Conservation (phyloP, 768 basidiomycete genomes). For the Rhizopogon roseolus region DNA sequence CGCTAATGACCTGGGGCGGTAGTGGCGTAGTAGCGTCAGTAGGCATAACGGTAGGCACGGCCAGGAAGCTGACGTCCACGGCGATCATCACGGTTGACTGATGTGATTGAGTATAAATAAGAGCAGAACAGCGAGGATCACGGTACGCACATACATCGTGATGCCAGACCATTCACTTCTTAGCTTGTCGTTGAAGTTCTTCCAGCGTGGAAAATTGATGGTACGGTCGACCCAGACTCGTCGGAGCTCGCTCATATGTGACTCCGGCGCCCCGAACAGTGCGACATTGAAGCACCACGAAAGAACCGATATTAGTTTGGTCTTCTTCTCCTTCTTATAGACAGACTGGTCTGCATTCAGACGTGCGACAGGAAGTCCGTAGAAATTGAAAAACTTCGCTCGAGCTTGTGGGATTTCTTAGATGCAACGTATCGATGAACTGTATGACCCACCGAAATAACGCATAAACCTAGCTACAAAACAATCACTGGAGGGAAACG, state of each 20-base stretch:
- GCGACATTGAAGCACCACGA: slow-evolving; percentile 12
- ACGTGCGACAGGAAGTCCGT: slow-evolving; percentile 43
- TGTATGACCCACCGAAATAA: slow-evolving; percentile 31
- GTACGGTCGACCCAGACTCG: slow-evolving; percentile 40
- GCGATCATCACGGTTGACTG: slow-evolving; percentile 46
- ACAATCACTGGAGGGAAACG: slow-evolving; percentile 14
- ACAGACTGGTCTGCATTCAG: slow-evolving; percentile 41
- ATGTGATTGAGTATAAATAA: neutral
- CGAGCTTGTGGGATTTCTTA: slow-evolving; percentile 17
- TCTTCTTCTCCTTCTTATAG: slow-evolving; percentile 6
- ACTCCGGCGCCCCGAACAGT: slow-evolving; percentile 41
- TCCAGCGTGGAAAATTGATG: slow-evolving; percentile 34
- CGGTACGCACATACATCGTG: slow-evolving; percentile 38
- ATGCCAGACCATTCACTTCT: slow-evolving; percentile 44
- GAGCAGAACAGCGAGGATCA: neutral
- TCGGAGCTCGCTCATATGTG: slow-evolving; percentile 35
- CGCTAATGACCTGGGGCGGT: slow-evolving; percentile 6
- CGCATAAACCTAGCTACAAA: slow-evolving; percentile 38
- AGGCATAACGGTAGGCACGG: slow-evolving; percentile 36
- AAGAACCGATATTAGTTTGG: slow-evolving; percentile 5
- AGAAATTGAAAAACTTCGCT: slow-evolving; percentile 38
- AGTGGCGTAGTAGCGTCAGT: too few relatives aligned
- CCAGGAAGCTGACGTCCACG: slow-evolving; percentile 50
- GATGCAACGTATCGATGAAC: neutral
- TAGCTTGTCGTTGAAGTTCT: slow-evolving; percentile 34